Percentiles rank a stretch among this genome's conserved stretches.
Evolutionary conservation across 306 rosid genomes (phyloP).

Genomic region (Rubus idaeus): DNA sequence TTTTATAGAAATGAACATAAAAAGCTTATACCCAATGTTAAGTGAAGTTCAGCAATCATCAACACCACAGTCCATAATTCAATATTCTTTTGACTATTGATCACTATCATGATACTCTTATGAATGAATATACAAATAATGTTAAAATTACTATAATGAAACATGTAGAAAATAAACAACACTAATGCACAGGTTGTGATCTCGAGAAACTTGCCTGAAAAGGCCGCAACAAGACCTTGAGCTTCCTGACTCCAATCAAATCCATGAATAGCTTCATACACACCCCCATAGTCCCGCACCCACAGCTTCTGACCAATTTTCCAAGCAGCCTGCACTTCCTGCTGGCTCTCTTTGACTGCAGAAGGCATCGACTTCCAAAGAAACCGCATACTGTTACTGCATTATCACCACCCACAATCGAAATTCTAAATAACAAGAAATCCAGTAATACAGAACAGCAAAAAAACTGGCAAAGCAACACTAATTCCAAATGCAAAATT

Average conservation of each 20-base stretch:
- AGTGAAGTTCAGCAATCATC: not conserved
- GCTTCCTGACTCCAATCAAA: slow-evolving; percentile 80
- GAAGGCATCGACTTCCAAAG: slow-evolving; percentile 85
- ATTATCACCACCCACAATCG: slow-evolving; percentile 33
- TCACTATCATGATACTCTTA: not conserved
- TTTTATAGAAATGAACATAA: not conserved
- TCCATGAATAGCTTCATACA: slow-evolving; percentile 64
- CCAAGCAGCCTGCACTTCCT: slow-evolving; percentile 77
- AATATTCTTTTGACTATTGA: not conserved
- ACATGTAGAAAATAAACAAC: not conserved
- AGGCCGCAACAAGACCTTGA: slow-evolving; percentile 64
- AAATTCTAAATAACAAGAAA: slow-evolving; percentile 12
- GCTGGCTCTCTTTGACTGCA: slow-evolving; percentile 60
- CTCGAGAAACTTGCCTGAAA: slow-evolving; percentile 66
- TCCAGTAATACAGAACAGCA: not conserved
- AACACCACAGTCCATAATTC: not conserved
- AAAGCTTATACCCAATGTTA: not conserved
- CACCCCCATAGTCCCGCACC: slow-evolving; percentile 66
- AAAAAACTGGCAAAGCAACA: not conserved
- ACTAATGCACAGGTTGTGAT: not conserved
- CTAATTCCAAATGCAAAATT: not conserved
- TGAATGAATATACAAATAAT: not conserved
- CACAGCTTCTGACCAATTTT: slow-evolving; percentile 77
- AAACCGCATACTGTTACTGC: slow-evolving; percentile 88
- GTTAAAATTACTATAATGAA: not conserved